phyloP scores from a whole-genome alignment of 176 grass and related monocot species.

The Carex littledalei region DNA sequence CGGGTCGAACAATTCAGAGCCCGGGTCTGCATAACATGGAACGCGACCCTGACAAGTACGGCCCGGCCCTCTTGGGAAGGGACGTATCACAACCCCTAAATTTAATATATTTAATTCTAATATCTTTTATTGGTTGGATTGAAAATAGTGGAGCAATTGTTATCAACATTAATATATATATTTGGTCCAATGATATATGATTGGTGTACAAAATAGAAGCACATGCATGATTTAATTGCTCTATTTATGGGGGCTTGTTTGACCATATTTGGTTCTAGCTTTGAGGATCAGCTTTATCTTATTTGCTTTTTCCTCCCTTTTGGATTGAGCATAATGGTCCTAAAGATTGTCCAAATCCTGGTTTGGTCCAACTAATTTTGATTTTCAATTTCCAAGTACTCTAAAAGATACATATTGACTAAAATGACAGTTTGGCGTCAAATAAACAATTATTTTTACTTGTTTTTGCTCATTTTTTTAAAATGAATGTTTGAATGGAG shows the following conservation, averaged over 20 bases:
- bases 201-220: background rate
- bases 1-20: too few relatives aligned
- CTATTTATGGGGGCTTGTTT: background rate
- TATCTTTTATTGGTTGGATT: background rate
- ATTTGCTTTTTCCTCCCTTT: background rate
- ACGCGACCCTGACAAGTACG: too few relatives aligned
- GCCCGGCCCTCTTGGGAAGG: too few relatives aligned
- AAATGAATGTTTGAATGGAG: background rate
- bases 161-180: background rate
- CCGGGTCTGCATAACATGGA: too few relatives aligned
- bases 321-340: background rate
- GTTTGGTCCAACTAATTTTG: background rate
- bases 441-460: background rate
- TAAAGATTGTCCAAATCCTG: background rate
- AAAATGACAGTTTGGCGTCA: background rate
- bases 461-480: background rate
- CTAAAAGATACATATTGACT: background rate
- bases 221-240: conserved; percentile 4
- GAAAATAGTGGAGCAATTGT: background rate
- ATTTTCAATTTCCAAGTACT: background rate
- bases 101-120: background rate
- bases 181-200: background rate
- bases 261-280: background rate
- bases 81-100: too few relatives aligned
- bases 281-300: background rate